Percentiles rank a stretch among this genome's conserved stretches.
These are phyloP conservation scores for Alliaria petiolata DNA, from an alignment of 345 rosid genomes.

Conservation along the genomic window DNA sequence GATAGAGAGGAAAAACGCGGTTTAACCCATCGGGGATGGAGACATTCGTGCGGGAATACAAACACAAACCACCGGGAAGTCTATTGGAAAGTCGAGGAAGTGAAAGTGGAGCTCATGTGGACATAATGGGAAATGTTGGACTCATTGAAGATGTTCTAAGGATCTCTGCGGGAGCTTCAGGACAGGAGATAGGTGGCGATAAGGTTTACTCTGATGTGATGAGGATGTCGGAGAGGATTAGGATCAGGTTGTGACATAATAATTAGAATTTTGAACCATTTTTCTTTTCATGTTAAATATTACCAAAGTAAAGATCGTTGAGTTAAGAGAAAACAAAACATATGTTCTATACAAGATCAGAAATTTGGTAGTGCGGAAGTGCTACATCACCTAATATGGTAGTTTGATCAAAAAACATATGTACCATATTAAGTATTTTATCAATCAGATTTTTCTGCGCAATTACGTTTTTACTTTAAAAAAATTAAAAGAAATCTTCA, in stretches of 20 bases:
- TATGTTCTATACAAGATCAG: not conserved
- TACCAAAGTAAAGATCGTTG: not conserved
- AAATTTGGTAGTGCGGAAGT: too few species aligned
- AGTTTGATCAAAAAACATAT: too few species aligned
- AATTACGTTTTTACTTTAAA: too few species aligned
- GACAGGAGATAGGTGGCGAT: constrained; percentile 60
- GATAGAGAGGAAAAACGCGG: constrained; percentile 68
- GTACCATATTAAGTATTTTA: too few species aligned
- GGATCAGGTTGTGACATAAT: constrained; percentile 36
- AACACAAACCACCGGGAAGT: constrained; percentile 49
- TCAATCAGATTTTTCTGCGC: too few species aligned
- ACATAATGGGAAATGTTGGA: constrained; percentile 65
- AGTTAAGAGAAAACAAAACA: not conserved
- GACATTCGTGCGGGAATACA: constrained; percentile 49
- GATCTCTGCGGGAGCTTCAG: constrained; percentile 57
- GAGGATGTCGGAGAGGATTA: constrained; percentile 48
- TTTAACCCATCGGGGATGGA: constrained; percentile 61
- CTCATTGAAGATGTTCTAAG: constrained; percentile 62
- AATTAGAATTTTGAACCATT: not conserved
- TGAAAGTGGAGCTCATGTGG: constrained; percentile 63
- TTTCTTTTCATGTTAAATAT: not conserved
- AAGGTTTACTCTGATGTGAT: constrained; percentile 48
- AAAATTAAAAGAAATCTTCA: too few species aligned
- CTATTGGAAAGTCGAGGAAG: constrained; percentile 54
- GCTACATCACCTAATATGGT: too few species aligned